Evolutionary conservation across 2,329 filamentous ascomycete species (phyloP).

Genomic region (Parastagonospora avenae): DNA sequence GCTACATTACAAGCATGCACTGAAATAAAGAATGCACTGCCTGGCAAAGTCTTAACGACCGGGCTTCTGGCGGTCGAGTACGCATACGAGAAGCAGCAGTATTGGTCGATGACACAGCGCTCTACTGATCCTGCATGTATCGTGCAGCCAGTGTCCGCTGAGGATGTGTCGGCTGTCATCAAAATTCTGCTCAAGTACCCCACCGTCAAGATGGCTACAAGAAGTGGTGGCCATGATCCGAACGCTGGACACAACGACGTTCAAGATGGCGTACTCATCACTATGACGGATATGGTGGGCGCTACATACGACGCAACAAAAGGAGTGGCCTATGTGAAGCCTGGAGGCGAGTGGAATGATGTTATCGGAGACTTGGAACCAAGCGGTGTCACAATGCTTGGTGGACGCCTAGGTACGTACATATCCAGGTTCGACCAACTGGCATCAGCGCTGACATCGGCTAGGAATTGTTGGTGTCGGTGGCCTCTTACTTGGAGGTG

Average conservation of each 20-base stretch:
- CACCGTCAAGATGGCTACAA: slow-evolving; percentile 29
- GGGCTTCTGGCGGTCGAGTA: slow-evolving; percentile 24
- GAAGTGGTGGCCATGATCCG: slow-evolving; percentile 45
- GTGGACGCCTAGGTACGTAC: slow-evolving; percentile 26
- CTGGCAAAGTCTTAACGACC: slow-evolving; percentile 22
- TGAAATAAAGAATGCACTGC: slow-evolving; percentile 23
- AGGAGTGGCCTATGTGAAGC: slow-evolving; percentile 46
- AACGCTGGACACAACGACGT: slow-evolving; percentile 44
- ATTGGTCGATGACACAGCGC: slow-evolving; percentile 26
- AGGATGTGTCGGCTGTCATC: slow-evolving; percentile 30
- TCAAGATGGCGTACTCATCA: slow-evolving; percentile 46
- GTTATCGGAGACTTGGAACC: slow-evolving; percentile 43
- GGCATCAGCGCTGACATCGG: background rate
- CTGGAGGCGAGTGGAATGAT: slow-evolving; percentile 50
- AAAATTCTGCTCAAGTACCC: slow-evolving; percentile 29
- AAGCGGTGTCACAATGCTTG: slow-evolving; percentile 42
- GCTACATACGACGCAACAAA: slow-evolving; percentile 42
- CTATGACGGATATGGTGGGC: slow-evolving; percentile 42
- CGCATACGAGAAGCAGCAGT: slow-evolving; percentile 22
- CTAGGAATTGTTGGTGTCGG: slow-evolving; percentile 29
- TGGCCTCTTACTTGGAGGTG: slow-evolving; percentile 24
- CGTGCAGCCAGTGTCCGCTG: slow-evolving; percentile 25
- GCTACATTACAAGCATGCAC: slow-evolving; percentile 22
- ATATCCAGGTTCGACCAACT: background rate
- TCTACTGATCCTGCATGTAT: slow-evolving; percentile 31